Evolutionary conservation across 2,329 filamentous ascomycete species (phyloP).

Genomic region (Aspergillus pseudoglaucus): DNA sequence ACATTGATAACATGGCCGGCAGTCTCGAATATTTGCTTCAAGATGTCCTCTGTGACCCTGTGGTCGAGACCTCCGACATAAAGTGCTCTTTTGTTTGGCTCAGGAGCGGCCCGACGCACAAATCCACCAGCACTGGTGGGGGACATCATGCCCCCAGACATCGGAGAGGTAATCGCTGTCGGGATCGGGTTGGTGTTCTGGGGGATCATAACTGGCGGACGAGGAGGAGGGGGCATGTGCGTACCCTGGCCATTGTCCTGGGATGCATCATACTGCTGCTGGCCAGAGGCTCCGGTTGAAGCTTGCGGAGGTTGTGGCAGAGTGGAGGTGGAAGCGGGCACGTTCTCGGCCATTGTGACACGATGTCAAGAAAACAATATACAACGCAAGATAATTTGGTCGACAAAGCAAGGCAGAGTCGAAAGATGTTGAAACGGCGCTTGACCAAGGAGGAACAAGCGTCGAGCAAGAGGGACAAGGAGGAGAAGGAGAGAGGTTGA

Average conservation of each 20-base stretch:
- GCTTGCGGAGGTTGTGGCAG: constrained; percentile 64
- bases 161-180: constrained; percentile 81
- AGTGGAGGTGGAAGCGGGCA: constrained; percentile 57
- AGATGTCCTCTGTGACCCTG: constrained; percentile 88
- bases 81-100: constrained; percentile 95
- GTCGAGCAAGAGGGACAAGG: constrained; percentile 4
- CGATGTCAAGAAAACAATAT: constrained; percentile 12
- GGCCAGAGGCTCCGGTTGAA: constrained; percentile 64
- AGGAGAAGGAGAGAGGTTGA: constrained; percentile 1
- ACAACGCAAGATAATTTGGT: constrained; percentile 13
- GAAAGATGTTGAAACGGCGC: constrained; percentile 10
- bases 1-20: constrained; percentile 97
- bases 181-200: constrained; percentile 95
- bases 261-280: constrained; percentile 59
- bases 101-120: constrained; percentile 82
- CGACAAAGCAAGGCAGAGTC: constrained; percentile 15
- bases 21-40: constrained; percentile 98
- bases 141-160: constrained; percentile 74
- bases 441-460: constrained; percentile 8
- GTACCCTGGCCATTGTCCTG: constrained; percentile 63
- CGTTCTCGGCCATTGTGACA: constrained; percentile 69
- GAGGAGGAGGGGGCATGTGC: constrained; percentile 83
- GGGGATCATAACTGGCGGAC: constrained; percentile 78
- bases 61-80: constrained; percentile 95
- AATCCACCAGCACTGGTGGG: constrained; percentile 76